Base-by-base conservation (phyloP, 2,329 filamentous ascomycete species). In the Graphiopsis chlorocephala region DNA sequence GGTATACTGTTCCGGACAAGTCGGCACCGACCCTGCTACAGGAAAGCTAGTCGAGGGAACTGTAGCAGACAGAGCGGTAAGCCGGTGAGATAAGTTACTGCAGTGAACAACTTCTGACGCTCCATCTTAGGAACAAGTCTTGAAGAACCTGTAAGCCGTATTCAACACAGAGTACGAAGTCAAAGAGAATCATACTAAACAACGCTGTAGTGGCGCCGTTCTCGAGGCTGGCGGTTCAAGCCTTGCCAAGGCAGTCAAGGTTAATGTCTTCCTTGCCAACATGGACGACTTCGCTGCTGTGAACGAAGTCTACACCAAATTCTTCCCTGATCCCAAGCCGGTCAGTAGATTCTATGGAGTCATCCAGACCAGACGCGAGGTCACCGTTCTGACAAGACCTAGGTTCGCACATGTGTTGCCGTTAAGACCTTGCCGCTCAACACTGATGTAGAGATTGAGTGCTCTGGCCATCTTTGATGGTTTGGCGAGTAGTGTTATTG, bases 1-100 rank as follows among this genome's bases (percentile, higher is more conserved):
- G 75, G 86, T 91, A 15, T 91, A 89, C 78, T 90, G 88, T 78
- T 89, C 86, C 1, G 89, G 88, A 25, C 82, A 81, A 66, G 81
- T 90, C 33, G 85, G 85, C 14, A 79, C 86, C 69, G 83, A 88
- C 69, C 82, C 86, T 0, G 74, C 73, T n/a, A 86, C 85, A 0
- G 79, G 77, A 23, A 78, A 83, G 63, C 64, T 89, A 1, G 80
- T 86, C 8, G 81, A 86, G 12, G 87, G 87, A 4, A 82, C 82
- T 61, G 78, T 89, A 62, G 81, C 81, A 67, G 85, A 84, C 63
- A 76, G 82, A 38, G 83, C 82, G 63, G 85, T 86, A 77, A 65
- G 79, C 64, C 12, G 8, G 20, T 23, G 7, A 5, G 12, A 17
- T 10, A 15, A 47, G 14, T 20, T 3, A 23, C 8, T 17, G 28